Evolutionary conservation across 768 basidiomycete species (phyloP), one percentile per base, ranked within the genome.

Genomic region (Boletus sp.): DNA sequence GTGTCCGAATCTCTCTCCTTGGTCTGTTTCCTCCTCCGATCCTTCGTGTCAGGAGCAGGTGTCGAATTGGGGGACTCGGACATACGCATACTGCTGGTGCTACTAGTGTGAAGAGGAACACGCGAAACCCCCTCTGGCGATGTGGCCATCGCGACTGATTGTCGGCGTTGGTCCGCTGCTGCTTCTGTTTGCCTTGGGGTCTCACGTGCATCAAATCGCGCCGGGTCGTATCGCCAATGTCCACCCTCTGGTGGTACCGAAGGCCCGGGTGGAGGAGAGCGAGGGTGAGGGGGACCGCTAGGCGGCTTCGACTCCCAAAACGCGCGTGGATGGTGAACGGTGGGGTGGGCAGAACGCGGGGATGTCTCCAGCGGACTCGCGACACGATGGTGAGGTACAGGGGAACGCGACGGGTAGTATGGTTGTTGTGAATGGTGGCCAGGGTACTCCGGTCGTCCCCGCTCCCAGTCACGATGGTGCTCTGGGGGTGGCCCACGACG

Each of bases 221-320:
- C 69, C 0, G 85, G 85, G 60, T 88, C 87, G 57, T 88, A 89
- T 17, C 87, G 76, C 58, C 82, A 75, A 15, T 69, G 72, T 0
- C 77, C 63, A 27, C 67, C 74, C 47, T 83, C 83, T 11, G 74
- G 73, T 30, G 72, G 74, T 10, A 68, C 69, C 6, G 69, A 64
- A 13, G 70, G 70, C 40, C 71, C 72, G 5, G 72, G 62, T 9
- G 72, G 72, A 49, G 72, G 70, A 2, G 74, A 65, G 13, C 67
- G 70, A 27, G 64, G 61, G 4, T 60, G 69, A 40, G 65, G 58
- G 4, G 66, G 69, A 29, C 68, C 66, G 11, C 65, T 53, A 1
- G 75, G 67, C 3, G 80, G 82, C 64, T 83, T 85, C 32, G 79
- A 70, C 15, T 88, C 87, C 86, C 85, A 88, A 62, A 83, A 82